Base-by-base conservation (phyloP, 306 rosid species). In the Betula pendula region DNA sequence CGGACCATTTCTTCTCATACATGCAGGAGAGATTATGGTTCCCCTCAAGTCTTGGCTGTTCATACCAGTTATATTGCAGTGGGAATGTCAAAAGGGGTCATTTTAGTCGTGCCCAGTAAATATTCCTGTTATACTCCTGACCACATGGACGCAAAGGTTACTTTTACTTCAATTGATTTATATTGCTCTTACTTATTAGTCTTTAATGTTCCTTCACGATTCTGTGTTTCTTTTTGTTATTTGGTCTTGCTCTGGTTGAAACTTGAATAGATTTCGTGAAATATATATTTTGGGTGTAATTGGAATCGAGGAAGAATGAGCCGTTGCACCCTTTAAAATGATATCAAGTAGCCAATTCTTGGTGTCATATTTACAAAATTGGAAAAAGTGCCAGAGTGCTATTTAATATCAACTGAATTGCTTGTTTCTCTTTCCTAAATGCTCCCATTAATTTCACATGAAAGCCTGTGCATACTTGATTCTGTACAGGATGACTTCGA, bases 1-100 rank as follows among this genome's bases (percentile, higher is more conserved):
- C 77, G 91, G 78, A 77, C 88, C 53, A 87, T 95, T 75, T 88
- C 97, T 13, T 84, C 94, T 42, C 92, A 84, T 9, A 74, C 84
- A 14, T 92, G 90, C 78, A 85, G 88, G 87, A 96, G 92, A 4
- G 99, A 92, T 16, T 90, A 95, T 59, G 99, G 99, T 87, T 89
- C 95, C 5, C 88, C 97, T n/a, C 90, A 93, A 75, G 92, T 81
- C 38, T 75, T 95, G 89, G 96, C 91, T 16, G 97, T 89, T 76
- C 97, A 95, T 79, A 75, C 84, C 72, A 95, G 89, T 76, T 95
- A 81, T 79, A 89, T 95, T 79, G 99, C 97, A 4, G 88, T 92
- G 52, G 99, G 97, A 76, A 95, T 90, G 99, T 73, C 92, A 13
- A 92, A 91, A 82, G 99, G 99, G 58, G 89, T 84, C 77, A 85